Base-by-base conservation (phyloP, 2,329 filamentous ascomycete genomes). In the Epichloe glyceriae region DNA sequence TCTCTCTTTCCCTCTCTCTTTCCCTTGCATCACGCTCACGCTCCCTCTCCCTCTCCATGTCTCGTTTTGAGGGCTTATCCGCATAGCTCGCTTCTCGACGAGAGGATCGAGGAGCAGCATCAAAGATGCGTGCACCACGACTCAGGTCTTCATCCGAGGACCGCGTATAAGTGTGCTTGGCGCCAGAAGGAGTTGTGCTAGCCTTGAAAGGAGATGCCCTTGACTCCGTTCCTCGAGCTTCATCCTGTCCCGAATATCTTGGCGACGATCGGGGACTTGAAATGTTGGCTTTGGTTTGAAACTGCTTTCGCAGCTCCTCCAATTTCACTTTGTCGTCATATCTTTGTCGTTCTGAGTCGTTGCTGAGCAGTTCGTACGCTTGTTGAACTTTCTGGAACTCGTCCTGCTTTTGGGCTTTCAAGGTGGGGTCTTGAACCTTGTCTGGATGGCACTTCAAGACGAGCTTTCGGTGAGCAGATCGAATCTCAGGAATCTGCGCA, bases 361-460 rank as follows among this genome's bases (percentile, higher is more conserved):
- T 84, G 61, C 81, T 86, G 54, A 98, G 79, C 33, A 93, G 74
- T 68, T 97, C 93, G 68, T 95, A 98, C 47, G 93, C 90, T 60
- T 90, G 81, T 66, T 96, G 90, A 35, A 97, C 87, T 64, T 82
- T 83, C 68, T 96, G 89, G 62, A 97, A 98, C 67, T 95, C 84
- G 59, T 88, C 83, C 59, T 86, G 82, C 66, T 90, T 94, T 59
- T 80, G 72, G 53, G 81, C 80, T 68, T 93, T 94, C 60, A 86
- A 73, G 15, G 80, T 73, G 49, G 84, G 81, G 61, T 95, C 80
- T 57, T 88, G 83, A 55, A 95, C 80, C 70, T 95, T 95, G 73
- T 96, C 90, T 35, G 90, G 90, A 60, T 96, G 90, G 63, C 85
- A 90, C 66, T 86, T 88, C 58, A 95, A 78, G 37, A 88, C 87